phyloP scores from a whole-genome alignment of 768 basidiomycete species.

The Phylloporus sp. region DNA sequence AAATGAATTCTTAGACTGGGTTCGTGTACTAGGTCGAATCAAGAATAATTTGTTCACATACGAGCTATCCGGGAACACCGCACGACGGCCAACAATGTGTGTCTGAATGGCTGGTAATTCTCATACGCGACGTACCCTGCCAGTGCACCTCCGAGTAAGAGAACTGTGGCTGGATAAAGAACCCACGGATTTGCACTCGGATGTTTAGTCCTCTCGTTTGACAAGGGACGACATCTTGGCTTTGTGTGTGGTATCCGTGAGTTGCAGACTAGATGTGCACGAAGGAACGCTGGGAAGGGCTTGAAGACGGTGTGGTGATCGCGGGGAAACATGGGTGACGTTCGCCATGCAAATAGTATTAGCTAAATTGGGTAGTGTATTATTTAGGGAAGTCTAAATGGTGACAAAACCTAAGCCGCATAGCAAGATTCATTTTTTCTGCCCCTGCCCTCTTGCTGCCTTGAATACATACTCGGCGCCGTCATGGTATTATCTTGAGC shows the following conservation, averaged over 20 bases:
- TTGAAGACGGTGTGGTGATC: conserved; percentile 12
- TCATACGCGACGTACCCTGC: conserved; percentile 54
- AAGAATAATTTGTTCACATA: conserved; percentile 30
- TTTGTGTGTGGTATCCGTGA: conserved; percentile 6
- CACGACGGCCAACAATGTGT: conserved; percentile 63
- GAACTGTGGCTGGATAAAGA: conserved; percentile 19
- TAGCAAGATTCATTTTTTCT: too few relatives aligned
- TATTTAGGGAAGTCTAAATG: too few relatives aligned
- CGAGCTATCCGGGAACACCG: conserved; percentile 79
- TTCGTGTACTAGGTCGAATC: conserved; percentile 19
- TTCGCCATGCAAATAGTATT: background rate
- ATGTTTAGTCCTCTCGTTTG: conserved; percentile 9
- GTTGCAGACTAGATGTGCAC: background rate
- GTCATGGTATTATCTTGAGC: too few relatives aligned
- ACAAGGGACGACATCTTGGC: conserved; percentile 8
- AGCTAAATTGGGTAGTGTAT: too few relatives aligned
- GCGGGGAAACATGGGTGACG: conserved; percentile 15
- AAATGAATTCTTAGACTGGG: conserved; percentile 2
- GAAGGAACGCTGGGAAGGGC: conserved; percentile 9
- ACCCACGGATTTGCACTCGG: conserved; percentile 18
- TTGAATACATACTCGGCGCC: too few relatives aligned
- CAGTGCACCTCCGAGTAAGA: conserved; percentile 31
- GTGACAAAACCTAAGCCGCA: too few relatives aligned
- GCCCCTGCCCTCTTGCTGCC: too few relatives aligned
- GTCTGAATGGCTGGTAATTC: conserved; percentile 66